phyloP scores from a whole-genome alignment of 2,329 filamentous ascomycete species.

The Exophiala xenobiotica region DNA sequence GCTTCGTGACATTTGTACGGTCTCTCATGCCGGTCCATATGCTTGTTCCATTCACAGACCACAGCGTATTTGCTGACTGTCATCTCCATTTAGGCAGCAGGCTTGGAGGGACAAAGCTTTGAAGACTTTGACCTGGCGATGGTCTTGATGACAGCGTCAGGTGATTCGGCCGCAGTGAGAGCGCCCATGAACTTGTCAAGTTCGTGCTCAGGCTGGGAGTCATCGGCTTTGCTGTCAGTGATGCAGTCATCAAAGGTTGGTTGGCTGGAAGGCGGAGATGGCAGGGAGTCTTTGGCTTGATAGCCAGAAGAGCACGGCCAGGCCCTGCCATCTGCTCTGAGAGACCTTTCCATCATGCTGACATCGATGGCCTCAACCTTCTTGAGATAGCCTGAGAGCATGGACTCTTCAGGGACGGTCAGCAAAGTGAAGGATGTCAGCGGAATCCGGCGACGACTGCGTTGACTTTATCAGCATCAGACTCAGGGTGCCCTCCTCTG shows the following conservation, averaged over 20 bases:
- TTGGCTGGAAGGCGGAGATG: neutral
- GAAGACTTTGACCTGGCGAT: slow-evolving; percentile 9
- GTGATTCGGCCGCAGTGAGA: slow-evolving; percentile 7
- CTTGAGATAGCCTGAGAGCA: slow-evolving; percentile 16
- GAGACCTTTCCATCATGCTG: slow-evolving; percentile 10
- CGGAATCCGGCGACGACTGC: slow-evolving; percentile 12
- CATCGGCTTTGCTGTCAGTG: neutral
- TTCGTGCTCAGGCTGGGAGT: slow-evolving; percentile 5
- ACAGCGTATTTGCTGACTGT: neutral
- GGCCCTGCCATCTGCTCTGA: neutral
- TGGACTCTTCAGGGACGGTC: slow-evolving; percentile 17
- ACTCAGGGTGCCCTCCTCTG: neutral
- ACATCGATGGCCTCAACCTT: slow-evolving; percentile 12
- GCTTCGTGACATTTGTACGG: slow-evolving; percentile 81
- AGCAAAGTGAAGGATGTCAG: slow-evolving; percentile 19
- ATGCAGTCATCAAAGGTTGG: neutral
- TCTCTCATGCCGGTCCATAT: slow-evolving; percentile 97
- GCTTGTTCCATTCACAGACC: slow-evolving; percentile 97
- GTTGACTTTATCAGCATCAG: neutral
- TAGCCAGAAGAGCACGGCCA: neutral
- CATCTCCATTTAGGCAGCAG: neutral
- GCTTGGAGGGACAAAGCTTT: neutral
- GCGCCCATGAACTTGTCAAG: slow-evolving; percentile 18
- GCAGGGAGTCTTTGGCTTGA: neutral
- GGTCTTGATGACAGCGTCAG: slow-evolving; percentile 12